These are phyloP conservation scores for Vigna angularis DNA, from an alignment of 306 rosid genomes.

Conservation along the genomic window DNA sequence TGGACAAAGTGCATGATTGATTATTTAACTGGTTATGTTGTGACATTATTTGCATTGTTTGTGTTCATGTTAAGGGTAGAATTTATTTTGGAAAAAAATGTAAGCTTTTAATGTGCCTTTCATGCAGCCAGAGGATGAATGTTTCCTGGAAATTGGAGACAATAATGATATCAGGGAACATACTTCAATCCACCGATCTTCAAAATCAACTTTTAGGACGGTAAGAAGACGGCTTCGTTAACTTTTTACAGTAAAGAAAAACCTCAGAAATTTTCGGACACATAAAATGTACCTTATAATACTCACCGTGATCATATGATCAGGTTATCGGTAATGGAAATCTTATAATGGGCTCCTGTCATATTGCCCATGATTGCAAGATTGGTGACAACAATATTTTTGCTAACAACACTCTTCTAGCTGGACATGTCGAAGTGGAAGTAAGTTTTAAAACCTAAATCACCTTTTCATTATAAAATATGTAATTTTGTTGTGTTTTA, in stretches of 20 bases:
- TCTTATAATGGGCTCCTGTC: conserved; percentile 97
- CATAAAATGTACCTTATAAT: conserved; percentile 27
- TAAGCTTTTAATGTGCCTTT: conserved; percentile 34
- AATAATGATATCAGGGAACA: conserved; percentile 85
- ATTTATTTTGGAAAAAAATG: conserved; percentile 32
- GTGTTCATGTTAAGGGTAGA: conserved; percentile 9
- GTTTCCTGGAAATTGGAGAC: conserved; percentile 88
- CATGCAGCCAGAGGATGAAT: conserved; percentile 81
- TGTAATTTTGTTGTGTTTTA: conserved; percentile 12
- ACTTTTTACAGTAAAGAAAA: not conserved
- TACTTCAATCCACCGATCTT: conserved; percentile 88
- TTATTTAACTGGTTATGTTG: conserved; percentile 1
- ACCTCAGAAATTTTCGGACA: not conserved
- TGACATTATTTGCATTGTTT: not conserved
- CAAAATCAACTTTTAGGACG: conserved; percentile 79
- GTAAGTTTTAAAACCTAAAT: conserved; percentile 53
- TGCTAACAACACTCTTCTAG: conserved; percentile 89
- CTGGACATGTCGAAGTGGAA: conserved; percentile 91
- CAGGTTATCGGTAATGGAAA: conserved; percentile 89
- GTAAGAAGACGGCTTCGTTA: conserved; percentile 51
- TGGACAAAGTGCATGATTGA: conserved; percentile 10
- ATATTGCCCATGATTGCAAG: conserved; percentile 97
- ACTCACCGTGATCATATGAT: conserved; percentile 38
- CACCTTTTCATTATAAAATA: conserved; percentile 2
- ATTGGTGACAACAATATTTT: conserved; percentile 78